phyloP scores from a whole-genome alignment of 257 asterid genomes.

The Vinca minor region DNA sequence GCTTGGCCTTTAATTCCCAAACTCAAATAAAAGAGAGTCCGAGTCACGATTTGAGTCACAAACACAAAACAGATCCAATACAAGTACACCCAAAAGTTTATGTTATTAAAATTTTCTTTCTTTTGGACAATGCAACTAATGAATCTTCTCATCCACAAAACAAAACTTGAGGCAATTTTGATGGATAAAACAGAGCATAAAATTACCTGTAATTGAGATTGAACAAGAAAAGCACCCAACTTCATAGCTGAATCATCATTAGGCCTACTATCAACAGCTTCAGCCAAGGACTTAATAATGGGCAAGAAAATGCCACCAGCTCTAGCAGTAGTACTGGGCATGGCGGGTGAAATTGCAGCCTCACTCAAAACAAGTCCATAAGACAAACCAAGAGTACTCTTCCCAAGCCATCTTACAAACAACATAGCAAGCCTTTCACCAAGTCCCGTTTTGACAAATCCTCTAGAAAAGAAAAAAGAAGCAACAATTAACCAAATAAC shows the following conservation, averaged over 20 bases:
- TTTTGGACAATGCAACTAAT: not conserved
- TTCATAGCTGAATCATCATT: constrained; percentile 47
- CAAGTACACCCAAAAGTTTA: no score
- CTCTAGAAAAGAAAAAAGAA: constrained; percentile 61
- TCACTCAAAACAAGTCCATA: constrained; percentile 65
- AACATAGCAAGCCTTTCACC: constrained; percentile 69
- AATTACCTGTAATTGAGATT: constrained; percentile 66
- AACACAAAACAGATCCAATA: no score
- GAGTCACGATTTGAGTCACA: no score
- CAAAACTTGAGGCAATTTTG: no score
- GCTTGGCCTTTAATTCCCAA: no score
- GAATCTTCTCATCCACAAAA: no score
- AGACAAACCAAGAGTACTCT: constrained; percentile 54
- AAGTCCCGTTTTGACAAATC: constrained; percentile 71
- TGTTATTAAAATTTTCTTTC: not conserved
- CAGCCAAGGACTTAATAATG: constrained; percentile 57
- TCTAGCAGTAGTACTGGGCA: constrained; percentile 72
- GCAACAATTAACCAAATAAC: constrained; percentile 68
- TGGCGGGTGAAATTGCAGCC: constrained; percentile 57
- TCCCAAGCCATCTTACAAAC: constrained; percentile 63
- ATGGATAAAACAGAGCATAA: not conserved
- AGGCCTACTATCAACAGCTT: constrained; percentile 49
- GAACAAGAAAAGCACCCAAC: constrained; percentile 65
- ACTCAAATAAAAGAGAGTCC: no score
- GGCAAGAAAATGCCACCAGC: constrained; percentile 85